Evolutionary conservation across 1,139 yeast species (phyloP).

Genomic region (Kluyveromyces marxianus): DNA sequence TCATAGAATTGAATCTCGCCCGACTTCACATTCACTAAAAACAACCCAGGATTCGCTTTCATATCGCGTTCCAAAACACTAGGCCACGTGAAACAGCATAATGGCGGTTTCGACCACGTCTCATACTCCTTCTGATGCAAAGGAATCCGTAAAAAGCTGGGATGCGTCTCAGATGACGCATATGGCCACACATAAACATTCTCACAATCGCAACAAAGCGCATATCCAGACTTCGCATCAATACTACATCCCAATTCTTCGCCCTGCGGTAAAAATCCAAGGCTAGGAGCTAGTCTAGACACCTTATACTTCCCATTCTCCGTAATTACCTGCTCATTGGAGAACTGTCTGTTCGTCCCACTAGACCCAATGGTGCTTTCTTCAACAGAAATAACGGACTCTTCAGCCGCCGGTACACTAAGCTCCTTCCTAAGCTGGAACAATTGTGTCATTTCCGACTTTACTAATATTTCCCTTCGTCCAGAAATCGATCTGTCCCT

Average conservation of each 20-base stretch:
- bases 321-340: conserved; percentile 18
- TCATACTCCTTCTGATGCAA: conserved; percentile 26
- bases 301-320: conserved; percentile 28
- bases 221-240: conserved; percentile 48
- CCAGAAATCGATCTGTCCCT: neutral
- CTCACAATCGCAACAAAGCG: conserved; percentile 44
- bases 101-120: conserved; percentile 36
- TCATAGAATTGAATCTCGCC: conserved; percentile 43
- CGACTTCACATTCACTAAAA: conserved; percentile 29
- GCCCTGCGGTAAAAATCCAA: conserved; percentile 10
- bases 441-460: conserved; percentile 6
- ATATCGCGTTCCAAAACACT: conserved; percentile 57
- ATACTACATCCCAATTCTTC: conserved; percentile 39
- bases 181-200: conserved; percentile 67
- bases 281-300: conserved; percentile 16
- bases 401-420: conserved; percentile 4
- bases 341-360: conserved; percentile 6
- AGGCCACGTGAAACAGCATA: conserved; percentile 63
- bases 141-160: conserved; percentile 43
- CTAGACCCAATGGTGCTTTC: conserved; percentile 7
- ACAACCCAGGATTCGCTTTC: conserved; percentile 49
- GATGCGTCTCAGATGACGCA: conserved; percentile 49
- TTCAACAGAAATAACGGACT: conserved; percentile 1
- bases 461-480: neutral
- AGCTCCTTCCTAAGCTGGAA: conserved; percentile 14